Base-by-base conservation (phyloP, 2,329 filamentous ascomycete species). In the Lomentospora prolificans region DNA sequence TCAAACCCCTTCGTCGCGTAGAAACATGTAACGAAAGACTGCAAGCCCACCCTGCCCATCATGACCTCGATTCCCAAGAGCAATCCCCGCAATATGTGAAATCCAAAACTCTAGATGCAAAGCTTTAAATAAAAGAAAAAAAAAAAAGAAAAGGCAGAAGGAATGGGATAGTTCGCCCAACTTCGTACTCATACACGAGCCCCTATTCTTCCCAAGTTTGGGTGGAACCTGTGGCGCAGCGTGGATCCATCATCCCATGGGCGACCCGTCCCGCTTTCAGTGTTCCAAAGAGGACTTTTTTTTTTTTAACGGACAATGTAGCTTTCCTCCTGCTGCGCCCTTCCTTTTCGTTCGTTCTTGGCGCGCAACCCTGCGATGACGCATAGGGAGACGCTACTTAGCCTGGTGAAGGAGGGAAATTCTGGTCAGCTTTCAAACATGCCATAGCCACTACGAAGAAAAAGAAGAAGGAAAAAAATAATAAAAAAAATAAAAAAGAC, bases 241-340 rank as follows among this genome's bases (percentile, higher is more conserved):
- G n/a, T 41, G 19, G 36, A 41, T 41, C 36, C 36, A n/a, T 41
- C 36, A 7, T 41, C 36, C 36, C 14, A 41, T 41, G n/a, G 36
- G 3, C 36, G 36, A 41, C n/a, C 30, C 12, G 7, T 51, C 22
- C 41, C 12, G 7, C 6, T 17, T 19, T 7, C 14, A 4, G 27
- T 25, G 28, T 14, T 3, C 4, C 50, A 22, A n/a, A n/a, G n/a
- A n/a, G n/a, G n/a, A n/a, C n/a, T n/a, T n/a, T n/a, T n/a, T n/a
- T n/a, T 24, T 27, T 9, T 6, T 10, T 46, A 54, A n/a, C 30
- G 52, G 24, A 54, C 36, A n/a, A 44, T 44, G 36, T 54, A 54
- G 22, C 44, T 48, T 24, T 25, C 36, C 36, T 44, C 52, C 52
- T 31, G 36, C 36, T 19, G 36, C 33, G 36, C 24, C 19, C 14